Evolutionary conservation across 768 basidiomycete genomes (phyloP), one percentile per base, ranked within the genome.

Genomic region (Udeniomyces megalosporus): DNA sequence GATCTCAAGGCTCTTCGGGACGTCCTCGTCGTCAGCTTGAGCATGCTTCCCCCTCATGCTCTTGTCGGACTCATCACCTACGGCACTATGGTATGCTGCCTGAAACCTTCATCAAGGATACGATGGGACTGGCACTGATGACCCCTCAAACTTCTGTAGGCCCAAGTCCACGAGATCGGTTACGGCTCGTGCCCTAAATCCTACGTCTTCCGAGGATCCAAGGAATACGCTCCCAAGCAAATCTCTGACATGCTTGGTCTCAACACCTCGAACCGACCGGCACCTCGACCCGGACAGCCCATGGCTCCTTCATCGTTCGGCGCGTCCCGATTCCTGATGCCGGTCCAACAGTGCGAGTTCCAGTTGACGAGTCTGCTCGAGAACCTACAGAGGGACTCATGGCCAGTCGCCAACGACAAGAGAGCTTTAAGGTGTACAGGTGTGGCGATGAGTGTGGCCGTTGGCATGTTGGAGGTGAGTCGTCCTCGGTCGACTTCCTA

Each of bases 211-310:
- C 85, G 93, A 29, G 95, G 95, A 48, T 87, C 85, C 14, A 99
- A 97, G 75, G 95, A 99, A 69, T 97, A 99, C 72, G 75, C 83
- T 60, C 83, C 88, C 45, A 97, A 97, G 76, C 90, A 95, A 67
- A 96, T 97, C 67, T 88, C 90, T 74, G 93, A 97, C 69, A 97
- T 99, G 92, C 85, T 97, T 46, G 88, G 86, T 28, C 80, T 96
- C 48, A 83, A 80, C 69, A 79, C 84, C 2, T 82, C 83, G 66
- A 80, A 82, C 67, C 84, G 87, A 28, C 69, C 69, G 7, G 51
- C 62, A 11, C 60, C 66, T 28, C 69, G 73, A 48, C 72, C 72
- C 8, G 72, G 71, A 15, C 74, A 73, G 61, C 72, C 73, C n/a
- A 64, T 71, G 60, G 71, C 71, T 35, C 71, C 71, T 11, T 67